These are phyloP conservation scores for Suillus cothurnatus DNA, from an alignment of 768 basidiomycete species.

Conservation along the genomic window DNA sequence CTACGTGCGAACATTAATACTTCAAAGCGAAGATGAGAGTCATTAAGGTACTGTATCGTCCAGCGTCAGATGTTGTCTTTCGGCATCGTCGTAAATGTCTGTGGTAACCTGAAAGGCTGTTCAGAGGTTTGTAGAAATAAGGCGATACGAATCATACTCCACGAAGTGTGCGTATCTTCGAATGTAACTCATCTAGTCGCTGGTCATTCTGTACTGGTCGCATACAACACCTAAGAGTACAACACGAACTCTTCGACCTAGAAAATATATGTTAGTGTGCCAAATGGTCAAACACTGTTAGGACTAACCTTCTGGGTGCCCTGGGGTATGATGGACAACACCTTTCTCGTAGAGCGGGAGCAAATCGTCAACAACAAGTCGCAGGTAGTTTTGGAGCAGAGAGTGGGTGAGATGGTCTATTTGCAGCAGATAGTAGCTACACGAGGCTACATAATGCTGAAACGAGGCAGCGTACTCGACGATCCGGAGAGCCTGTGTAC, in stretches of 20 bases:
- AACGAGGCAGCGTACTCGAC: no score
- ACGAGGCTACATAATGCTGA: no score
- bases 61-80: slow-evolving; percentile 77
- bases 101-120: slow-evolving; percentile 65
- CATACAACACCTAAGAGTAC: not conserved
- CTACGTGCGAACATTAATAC: slow-evolving; percentile 34
- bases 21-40: not conserved
- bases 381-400: not conserved
- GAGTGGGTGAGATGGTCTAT: no score
- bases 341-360: not conserved
- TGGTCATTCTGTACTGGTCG: slow-evolving; percentile 72
- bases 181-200: slow-evolving; percentile 78
- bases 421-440: no score
- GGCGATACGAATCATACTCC: slow-evolving; percentile 50
- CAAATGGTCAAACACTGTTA: no score
- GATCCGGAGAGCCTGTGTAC: no score
- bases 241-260: not conserved
- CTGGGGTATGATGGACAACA: not conserved
- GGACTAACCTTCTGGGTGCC: not conserved
- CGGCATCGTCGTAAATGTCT: slow-evolving; percentile 84
- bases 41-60: slow-evolving; percentile 66
- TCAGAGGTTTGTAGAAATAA: not conserved
- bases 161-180: slow-evolving; percentile 79
- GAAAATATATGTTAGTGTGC: no score
- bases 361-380: not conserved